Percentiles rank a stretch among this genome's conserved stretches.
These are phyloP conservation scores for Pistacia atlantica DNA, from an alignment of 345 rosid species.

Conservation along the genomic window DNA sequence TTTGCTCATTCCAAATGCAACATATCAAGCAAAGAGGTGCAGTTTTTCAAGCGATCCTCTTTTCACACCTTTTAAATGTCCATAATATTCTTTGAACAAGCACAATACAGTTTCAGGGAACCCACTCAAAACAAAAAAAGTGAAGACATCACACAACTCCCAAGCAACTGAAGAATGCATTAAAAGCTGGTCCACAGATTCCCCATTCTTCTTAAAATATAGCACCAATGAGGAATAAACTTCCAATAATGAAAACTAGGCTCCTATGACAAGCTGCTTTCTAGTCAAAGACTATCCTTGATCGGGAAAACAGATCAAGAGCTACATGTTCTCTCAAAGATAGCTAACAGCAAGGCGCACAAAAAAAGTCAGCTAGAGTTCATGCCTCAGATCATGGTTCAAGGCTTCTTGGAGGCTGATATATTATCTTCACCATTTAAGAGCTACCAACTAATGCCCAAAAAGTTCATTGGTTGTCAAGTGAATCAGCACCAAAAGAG, in stretches of 20 bases:
- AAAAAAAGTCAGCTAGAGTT: conserved; percentile 1
- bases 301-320: background rate
- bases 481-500: background rate
- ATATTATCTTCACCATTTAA: background rate
- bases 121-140: background rate
- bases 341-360: conserved; percentile 1
- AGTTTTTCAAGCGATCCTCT: background rate
- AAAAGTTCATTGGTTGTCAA: conserved; percentile 3
- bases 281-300: background rate
- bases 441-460: background rate
- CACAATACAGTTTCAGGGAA: background rate
- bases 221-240: background rate
- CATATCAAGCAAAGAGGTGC: background rate
- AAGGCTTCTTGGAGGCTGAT: background rate
- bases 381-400: conserved; percentile 2
- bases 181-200: background rate
- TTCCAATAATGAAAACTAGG: background rate
- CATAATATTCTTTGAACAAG: conserved; percentile 1
- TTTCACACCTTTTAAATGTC: background rate
- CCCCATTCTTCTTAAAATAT: background rate
- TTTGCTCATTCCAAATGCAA: background rate
- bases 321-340: background rate
- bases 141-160: conserved; percentile 2
- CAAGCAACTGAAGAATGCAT: background rate
- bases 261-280: background rate